Evolutionary conservation across 2,329 filamentous ascomycete species (phyloP).

Genomic region (Fusarium nygamai): DNA sequence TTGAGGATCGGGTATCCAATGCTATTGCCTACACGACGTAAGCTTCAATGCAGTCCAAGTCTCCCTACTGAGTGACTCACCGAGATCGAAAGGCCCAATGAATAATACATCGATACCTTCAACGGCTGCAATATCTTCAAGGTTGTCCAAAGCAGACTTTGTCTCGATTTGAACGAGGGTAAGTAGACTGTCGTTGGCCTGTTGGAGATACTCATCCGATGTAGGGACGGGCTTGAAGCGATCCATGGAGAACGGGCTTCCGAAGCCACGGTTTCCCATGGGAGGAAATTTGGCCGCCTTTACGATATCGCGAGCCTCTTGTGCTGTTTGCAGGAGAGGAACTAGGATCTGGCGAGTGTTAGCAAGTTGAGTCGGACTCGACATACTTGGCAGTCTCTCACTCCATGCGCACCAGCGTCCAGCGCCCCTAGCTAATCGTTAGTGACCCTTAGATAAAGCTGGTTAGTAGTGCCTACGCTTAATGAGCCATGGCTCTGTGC

Average conservation of each 20-base stretch:
- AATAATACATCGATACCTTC: conserved; percentile 2
- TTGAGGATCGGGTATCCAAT: conserved; percentile 14
- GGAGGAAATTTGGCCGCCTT: conserved; percentile 12
- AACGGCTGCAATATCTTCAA: conserved; percentile 3
- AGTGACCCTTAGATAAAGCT: rapidly evolving
- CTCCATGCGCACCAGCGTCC: conserved; percentile 14
- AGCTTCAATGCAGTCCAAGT: rapidly evolving
- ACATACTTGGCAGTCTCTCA: not conserved
- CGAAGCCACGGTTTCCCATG: conserved; percentile 12
- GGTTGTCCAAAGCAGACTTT: not conserved
- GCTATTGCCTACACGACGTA: not conserved
- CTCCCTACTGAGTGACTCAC: not conserved
- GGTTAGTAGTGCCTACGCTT: not conserved
- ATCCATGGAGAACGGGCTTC: conserved; percentile 9
- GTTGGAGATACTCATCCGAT: conserved; percentile 13
- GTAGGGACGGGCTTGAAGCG: conserved; percentile 9
- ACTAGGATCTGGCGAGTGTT: not conserved
- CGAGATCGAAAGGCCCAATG: conserved; percentile 5
- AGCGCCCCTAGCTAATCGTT: not conserved
- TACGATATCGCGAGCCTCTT: conserved; percentile 10
- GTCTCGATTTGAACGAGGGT: conserved; percentile 19
- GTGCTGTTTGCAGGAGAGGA: conserved; percentile 1
- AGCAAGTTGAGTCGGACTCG: rapidly evolving
- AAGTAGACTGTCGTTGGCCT: conserved; percentile 8
- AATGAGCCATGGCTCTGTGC: conserved; percentile 15